Evolutionary conservation across 2,329 filamentous ascomycete genomes (phyloP).

Genomic region (Claviceps spartinae): DNA sequence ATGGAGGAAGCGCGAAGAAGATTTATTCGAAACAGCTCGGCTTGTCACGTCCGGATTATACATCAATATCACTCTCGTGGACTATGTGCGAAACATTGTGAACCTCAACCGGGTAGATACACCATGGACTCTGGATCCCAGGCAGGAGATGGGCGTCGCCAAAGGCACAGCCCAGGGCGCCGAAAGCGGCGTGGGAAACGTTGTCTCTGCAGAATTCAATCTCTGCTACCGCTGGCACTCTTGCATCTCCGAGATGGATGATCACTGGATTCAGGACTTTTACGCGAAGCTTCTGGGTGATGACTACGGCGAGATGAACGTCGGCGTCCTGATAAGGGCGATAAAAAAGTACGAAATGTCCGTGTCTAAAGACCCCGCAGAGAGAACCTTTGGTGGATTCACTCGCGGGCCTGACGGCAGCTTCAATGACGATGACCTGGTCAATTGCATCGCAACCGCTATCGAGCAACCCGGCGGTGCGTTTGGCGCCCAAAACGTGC

Average conservation of each 20-base stretch:
- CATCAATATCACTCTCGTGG: slow-evolving; percentile 64
- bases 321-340: slow-evolving; percentile 47
- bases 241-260: slow-evolving; percentile 56
- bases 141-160: slow-evolving; percentile 49
- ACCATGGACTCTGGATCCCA: slow-evolving; percentile 70
- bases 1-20: slow-evolving; percentile 60
- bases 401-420: slow-evolving; percentile 50
- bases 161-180: slow-evolving; percentile 41
- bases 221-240: slow-evolving; percentile 82
- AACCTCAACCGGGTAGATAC: slow-evolving; percentile 47
- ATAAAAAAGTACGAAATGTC: slow-evolving; percentile 48
- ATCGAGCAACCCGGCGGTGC: slow-evolving; percentile 67
- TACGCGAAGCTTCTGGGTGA: slow-evolving; percentile 45
- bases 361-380: slow-evolving; percentile 51
- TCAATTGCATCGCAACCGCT: slow-evolving; percentile 51
- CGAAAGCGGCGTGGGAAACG: slow-evolving; percentile 63
- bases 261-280: slow-evolving; percentile 64
- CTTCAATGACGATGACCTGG: slow-evolving; percentile 66
- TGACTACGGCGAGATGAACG: slow-evolving; percentile 41
- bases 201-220: slow-evolving; percentile 81
- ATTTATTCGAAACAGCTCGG: slow-evolving; percentile 66
- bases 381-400: slow-evolving; percentile 56
- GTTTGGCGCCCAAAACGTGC: slow-evolving; percentile 62
- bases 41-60: slow-evolving; percentile 64
- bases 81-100: slow-evolving; percentile 68